phyloP scores from a whole-genome alignment of 768 basidiomycete genomes.

The Suillus subaureus region DNA sequence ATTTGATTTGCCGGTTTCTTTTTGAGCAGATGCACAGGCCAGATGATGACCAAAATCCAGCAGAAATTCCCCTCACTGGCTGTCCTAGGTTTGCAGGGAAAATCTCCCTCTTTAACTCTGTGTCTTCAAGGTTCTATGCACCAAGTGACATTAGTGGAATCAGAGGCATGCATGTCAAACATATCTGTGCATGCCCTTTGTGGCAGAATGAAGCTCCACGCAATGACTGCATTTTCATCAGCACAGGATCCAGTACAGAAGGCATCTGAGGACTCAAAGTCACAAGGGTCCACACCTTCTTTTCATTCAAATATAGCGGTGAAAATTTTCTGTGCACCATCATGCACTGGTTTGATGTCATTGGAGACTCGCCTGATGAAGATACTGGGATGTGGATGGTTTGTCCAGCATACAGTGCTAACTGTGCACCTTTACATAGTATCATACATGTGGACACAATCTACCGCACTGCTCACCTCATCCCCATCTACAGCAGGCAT shows the following conservation, averaged over 20 bases:
- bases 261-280: constrained; percentile 25
- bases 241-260: constrained; percentile 12
- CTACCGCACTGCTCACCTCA: constrained; percentile 31
- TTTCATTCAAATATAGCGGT: constrained; percentile 20
- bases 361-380: constrained; percentile 18
- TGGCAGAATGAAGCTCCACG: constrained; percentile 23
- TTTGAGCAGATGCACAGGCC: neutral
- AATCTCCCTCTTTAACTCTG: constrained; percentile 6
- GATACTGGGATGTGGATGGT: constrained; percentile 32
- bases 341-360: constrained; percentile 25
- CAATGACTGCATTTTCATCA: constrained; percentile 30
- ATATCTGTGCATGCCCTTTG: constrained; percentile 22
- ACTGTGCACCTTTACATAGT: constrained; percentile 11
- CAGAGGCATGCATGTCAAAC: constrained; percentile 30
- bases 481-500: constrained; percentile 20
- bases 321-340: constrained; percentile 26
- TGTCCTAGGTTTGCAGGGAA: constrained; percentile 14
- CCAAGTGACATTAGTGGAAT: constrained; percentile 20
- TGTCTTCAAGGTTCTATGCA: constrained; percentile 9
- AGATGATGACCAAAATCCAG: neutral
- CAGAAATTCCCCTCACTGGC: constrained; percentile 14
- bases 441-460: constrained; percentile 30
- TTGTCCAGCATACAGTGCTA: constrained; percentile 4
- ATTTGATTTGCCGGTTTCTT: constrained; percentile 19
- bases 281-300: constrained; percentile 23